These are phyloP conservation scores for Solanum tarijense DNA, from an alignment of 257 asterid species.

Conservation along the genomic window DNA sequence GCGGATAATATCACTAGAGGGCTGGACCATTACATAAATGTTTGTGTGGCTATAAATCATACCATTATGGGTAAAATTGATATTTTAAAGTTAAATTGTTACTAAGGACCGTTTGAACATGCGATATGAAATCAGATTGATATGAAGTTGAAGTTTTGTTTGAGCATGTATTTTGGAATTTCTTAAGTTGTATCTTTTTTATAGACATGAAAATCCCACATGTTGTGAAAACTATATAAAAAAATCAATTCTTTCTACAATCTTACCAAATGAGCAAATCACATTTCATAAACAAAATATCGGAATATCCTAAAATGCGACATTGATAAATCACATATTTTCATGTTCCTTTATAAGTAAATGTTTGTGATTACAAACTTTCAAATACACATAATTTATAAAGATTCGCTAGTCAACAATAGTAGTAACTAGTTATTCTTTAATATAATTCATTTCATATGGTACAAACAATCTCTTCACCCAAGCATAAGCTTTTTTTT, in stretches of 20 bases:
- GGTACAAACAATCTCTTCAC: not conserved
- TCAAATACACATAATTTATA: no score
- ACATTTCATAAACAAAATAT: no score
- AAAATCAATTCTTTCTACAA: not conserved
- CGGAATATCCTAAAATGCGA: not conserved
- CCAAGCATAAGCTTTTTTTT: not conserved
- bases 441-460: no score
- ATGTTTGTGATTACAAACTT: not conserved
- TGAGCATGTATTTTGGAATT: not conserved
- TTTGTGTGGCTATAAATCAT: not conserved
- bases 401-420: not conserved
- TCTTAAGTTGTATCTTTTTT: not conserved
- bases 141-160: no score
- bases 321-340: not conserved
- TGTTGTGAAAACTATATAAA: no score
- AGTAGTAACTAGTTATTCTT: not conserved
- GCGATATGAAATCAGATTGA: not conserved
- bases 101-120: not conserved
- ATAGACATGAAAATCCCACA: not conserved
- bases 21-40: not conserved
- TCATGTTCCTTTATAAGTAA: not conserved
- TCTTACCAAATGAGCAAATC: not conserved
- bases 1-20: not conserved
- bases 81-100: no score
- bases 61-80: no score